Evolutionary conservation across 2,329 filamentous ascomycete genomes (phyloP), one percentile per base, ranked within the genome.

Genomic region (Colletotrichum eremochloae): DNA sequence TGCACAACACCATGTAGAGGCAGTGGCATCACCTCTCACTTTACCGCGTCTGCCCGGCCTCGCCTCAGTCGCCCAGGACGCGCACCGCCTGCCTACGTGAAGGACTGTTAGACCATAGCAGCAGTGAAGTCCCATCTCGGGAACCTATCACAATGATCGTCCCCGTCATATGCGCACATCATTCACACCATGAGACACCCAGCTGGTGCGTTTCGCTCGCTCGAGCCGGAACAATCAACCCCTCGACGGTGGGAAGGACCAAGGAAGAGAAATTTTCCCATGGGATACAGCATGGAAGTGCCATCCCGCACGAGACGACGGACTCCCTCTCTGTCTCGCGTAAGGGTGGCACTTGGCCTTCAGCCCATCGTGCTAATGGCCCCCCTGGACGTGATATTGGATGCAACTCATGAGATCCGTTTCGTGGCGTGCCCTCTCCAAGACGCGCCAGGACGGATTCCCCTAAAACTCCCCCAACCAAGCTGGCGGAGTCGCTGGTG

Each of bases 401-500:
- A 52, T 63, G 52, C 64, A 53, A 40, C 69, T 55, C 52, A 38
- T 52, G 65, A 68, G 65, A 71, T 68, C 57, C 58, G 65, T 63
- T 72, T 72, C 69, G 69, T n/a, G 53, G 65, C 64, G 69, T 69
- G 60, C 58, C 53, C 64, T n/a, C 36, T 55, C 60, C 66, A 72
- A 72, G 69, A 72, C 69, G 64, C 66, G 53, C 69, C 66, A 68
- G 40, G 44, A 63, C 12, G 40, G 42, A 63, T 31, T 29, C 61
- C 46, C 61, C 48, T 44, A 63, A 63, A 42, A 42, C 53, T 53
- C 52, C 50, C 68, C 65, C 69, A 31, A 72, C 69, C 69, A 64
- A 72, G 53, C 65, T 58, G 69, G 58, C 66, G 69, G 69, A 72
- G 69, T 72, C 53, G 33, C 53, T 38, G 53, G 20, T 14, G 69